Percentiles rank a stretch among this genome's conserved stretches.
These are phyloP conservation scores for Penstemon barbatus DNA, from an alignment of 257 asterid species.

Conservation along the genomic window DNA sequence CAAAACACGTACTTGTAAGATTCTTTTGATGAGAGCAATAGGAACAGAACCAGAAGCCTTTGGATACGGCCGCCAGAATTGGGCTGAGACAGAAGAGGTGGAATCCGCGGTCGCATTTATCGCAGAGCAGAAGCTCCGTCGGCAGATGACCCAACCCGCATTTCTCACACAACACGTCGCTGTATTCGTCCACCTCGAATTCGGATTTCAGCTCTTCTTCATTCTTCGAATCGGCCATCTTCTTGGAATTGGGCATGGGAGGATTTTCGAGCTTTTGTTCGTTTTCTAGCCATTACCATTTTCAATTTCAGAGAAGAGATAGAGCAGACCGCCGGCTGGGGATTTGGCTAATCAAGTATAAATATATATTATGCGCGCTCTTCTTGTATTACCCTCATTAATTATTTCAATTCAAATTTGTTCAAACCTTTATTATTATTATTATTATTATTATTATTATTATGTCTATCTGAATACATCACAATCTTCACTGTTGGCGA, in stretches of 20 bases:
- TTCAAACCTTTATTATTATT: too few relatives aligned
- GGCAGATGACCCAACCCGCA: slow-evolving; percentile 74
- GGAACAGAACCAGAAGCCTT: slow-evolving; percentile 77
- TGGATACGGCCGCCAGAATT: slow-evolving; percentile 68
- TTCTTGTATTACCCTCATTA: too few relatives aligned
- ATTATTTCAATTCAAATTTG: too few relatives aligned
- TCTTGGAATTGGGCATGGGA: slow-evolving; percentile 24
- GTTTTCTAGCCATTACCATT: slow-evolving; percentile 47
- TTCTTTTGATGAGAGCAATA: slow-evolving; percentile 43
- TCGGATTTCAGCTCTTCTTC: slow-evolving; percentile 14
- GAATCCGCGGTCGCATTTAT: slow-evolving; percentile 73
- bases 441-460: too few relatives aligned
- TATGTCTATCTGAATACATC: too few relatives aligned
- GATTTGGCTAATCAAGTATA: too few relatives aligned
- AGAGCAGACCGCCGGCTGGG: too few relatives aligned
- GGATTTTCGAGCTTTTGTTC: slow-evolving; percentile 72
- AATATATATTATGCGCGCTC: too few relatives aligned
- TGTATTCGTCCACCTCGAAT: slow-evolving; percentile 36
- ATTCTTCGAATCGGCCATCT: slow-evolving; percentile 30
- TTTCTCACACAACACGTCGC: slow-evolving; percentile 56
- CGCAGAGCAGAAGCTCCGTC: slow-evolving; percentile 76
- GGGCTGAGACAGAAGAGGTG: slow-evolving; percentile 82
- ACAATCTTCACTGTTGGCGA: too few relatives aligned
- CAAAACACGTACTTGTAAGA: slow-evolving; percentile 39
- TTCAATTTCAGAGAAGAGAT: not conserved